Conservation (phyloP, 176 grass and related monocot genomes). For the Urochloa ruziziensis region DNA sequence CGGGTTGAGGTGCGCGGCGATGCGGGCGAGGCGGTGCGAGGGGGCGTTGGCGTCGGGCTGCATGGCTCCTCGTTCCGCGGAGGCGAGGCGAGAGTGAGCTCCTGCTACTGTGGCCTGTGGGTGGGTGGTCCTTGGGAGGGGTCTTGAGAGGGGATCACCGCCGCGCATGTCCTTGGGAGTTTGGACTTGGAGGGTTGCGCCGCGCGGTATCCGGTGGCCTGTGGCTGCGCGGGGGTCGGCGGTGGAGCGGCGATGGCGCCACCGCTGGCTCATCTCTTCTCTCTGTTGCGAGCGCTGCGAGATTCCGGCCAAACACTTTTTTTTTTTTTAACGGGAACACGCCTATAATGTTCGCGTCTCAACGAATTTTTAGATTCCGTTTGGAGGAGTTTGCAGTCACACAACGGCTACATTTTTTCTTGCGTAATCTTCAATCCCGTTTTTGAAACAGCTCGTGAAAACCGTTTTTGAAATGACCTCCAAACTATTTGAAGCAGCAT, state of each 20-base stretch:
- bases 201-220: conserved; percentile 45
- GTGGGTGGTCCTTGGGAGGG: neutral
- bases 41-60: conserved; percentile 43
- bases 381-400: no score
- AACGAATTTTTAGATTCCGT: no score
- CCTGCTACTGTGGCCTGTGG: neutral
- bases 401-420: no score
- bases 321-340: no score
- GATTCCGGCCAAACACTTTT: no score
- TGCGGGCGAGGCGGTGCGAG: conserved; percentile 59
- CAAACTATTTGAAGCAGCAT: no score
- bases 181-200: neutral
- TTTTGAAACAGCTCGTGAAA: no score
- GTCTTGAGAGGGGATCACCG: neutral
- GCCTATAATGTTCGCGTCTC: no score
- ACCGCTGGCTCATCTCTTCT: conserved; percentile 41
- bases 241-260: conserved; percentile 18
- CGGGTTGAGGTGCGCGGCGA: conserved; percentile 80
- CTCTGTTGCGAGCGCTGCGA: no score
- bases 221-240: conserved; percentile 43
- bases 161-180: neutral
- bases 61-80: conserved; percentile 12
- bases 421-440: no score
- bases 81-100: neutral
- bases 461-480: no score